Evolutionary conservation across 371 early-diverging fungal genomes (phyloP), one percentile per base, ranked within the genome.

Genomic region (Mucor indicus): DNA sequence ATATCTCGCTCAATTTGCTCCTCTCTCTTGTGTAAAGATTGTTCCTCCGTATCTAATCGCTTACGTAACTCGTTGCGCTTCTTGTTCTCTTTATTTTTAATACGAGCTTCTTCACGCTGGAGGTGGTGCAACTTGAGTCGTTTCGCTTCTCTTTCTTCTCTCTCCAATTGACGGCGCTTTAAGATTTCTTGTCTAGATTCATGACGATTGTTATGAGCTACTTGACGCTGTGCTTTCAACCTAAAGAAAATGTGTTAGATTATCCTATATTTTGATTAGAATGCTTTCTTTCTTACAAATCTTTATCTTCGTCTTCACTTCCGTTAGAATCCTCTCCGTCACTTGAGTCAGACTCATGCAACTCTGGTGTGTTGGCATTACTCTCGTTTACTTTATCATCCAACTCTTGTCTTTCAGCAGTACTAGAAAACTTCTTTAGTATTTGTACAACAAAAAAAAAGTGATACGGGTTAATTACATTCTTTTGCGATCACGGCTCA

Each of bases 1-100:
- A 82, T 57, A 42, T 85, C 84, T 16, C 82, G 73, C 55, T 87
- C 87, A 2, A 89, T 61, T 37, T 78, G 79, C 16, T 85, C 85
- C 21, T 74, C 75, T 57, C 66, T 76, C 48, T 52, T 66, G 40
- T 66, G 66, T 37, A 80, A 21, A 3, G 62, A 55, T 17, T 64
- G 50, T 49, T 81, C 84, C 6, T 74, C 75, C 22, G 75, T 75
- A 30, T 74, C 69, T 36, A 83, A 35, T 31, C 62, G 70, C 55
- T 64, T 75, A 30, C 80, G 75, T 8, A 62, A 53, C 6, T 72
- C 73, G 6, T 58, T 61, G 4, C 75, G 70, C 13, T 50, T 31
- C 33, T 77, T 79, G 22, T 69, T 58, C 33, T 78, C 79, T 37
- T 70, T 67, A 8, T 53, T 68, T 29, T 67, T 54, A 6, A 60